Percentiles rank a stretch among this genome's conserved stretches.
These are phyloP conservation scores for Fusarium foetens DNA, from an alignment of 2,329 filamentous ascomycete species.

Conservation along the genomic window DNA sequence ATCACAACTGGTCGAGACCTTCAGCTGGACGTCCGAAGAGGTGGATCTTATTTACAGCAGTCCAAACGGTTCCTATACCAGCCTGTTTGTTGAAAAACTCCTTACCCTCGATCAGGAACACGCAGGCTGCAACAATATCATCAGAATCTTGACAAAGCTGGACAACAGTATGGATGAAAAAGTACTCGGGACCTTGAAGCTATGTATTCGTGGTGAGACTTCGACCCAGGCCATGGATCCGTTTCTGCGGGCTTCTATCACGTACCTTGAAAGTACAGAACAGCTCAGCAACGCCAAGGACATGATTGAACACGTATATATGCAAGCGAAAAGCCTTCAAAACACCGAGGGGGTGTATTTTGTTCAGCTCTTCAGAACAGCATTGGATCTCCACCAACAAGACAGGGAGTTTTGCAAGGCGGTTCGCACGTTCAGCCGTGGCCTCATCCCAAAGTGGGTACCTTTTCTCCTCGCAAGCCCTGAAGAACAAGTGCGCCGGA, in stretches of 20 bases:
- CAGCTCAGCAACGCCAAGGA: slow-evolving; percentile 48
- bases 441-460: slow-evolving; percentile 57
- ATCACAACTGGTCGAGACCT: slow-evolving; percentile 46
- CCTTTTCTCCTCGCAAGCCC: slow-evolving; percentile 61
- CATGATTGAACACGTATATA: slow-evolving; percentile 56
- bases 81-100: slow-evolving; percentile 73
- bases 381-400: slow-evolving; percentile 44
- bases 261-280: slow-evolving; percentile 61
- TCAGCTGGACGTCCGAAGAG: slow-evolving; percentile 60
- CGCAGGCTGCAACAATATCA: slow-evolving; percentile 62
- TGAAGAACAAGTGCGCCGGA: slow-evolving; percentile 54
- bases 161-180: slow-evolving; percentile 61
- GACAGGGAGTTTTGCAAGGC: slow-evolving; percentile 39
- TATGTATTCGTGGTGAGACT: slow-evolving; percentile 61
- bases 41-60: slow-evolving; percentile 57
- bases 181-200: slow-evolving; percentile 64
- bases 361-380: slow-evolving; percentile 55
- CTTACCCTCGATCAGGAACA: slow-evolving; percentile 69
- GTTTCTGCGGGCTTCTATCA: slow-evolving; percentile 66
- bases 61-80: slow-evolving; percentile 46
- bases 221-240: slow-evolving; percentile 59
- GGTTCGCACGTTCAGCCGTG: slow-evolving; percentile 39
- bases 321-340: slow-evolving; percentile 57
- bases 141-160: slow-evolving; percentile 66
- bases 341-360: slow-evolving; percentile 61